These are phyloP conservation scores for Naganishia vishniacii DNA, from an alignment of 768 basidiomycete genomes.

Conservation along the genomic window DNA sequence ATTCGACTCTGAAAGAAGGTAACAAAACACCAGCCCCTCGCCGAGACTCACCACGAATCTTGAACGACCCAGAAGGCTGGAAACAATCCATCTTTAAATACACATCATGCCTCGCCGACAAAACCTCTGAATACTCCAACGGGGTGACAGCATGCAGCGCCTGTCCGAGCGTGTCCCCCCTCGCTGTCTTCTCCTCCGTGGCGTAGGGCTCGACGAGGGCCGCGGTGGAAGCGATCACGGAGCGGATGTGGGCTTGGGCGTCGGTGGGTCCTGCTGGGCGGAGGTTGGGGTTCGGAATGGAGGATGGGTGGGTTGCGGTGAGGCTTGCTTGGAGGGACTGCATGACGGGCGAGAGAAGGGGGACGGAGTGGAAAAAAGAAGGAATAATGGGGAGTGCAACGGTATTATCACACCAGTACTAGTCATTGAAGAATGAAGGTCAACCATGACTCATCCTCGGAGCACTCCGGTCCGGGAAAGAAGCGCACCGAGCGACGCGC, in stretches of 20 bases:
- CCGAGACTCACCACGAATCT: conserved; percentile 33
- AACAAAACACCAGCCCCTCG: too few relatives aligned
- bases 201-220: background rate
- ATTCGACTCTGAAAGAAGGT: too few relatives aligned
- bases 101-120: conserved; percentile 26
- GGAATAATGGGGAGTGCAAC: too few relatives aligned
- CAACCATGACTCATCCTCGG: too few relatives aligned
- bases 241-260: background rate
- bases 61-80: conserved; percentile 43
- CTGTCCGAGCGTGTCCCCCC: background rate
- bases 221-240: background rate
- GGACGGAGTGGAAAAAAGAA: too few relatives aligned
- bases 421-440: too few relatives aligned
- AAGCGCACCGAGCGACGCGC: too few relatives aligned
- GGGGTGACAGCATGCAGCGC: conserved; percentile 18
- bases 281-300: conserved; percentile 19
- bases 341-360: background rate
- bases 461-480: too few relatives aligned
- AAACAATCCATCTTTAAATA: conserved; percentile 41
- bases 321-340: conserved; percentile 15
- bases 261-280: background rate
- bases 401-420: too few relatives aligned
- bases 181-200: background rate
- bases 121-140: conserved; percentile 17
- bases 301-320: background rate